Evolutionary conservation across 805 yeast genomes (phyloP).

Genomic region (Vanderwaltozyma yarrowii): DNA sequence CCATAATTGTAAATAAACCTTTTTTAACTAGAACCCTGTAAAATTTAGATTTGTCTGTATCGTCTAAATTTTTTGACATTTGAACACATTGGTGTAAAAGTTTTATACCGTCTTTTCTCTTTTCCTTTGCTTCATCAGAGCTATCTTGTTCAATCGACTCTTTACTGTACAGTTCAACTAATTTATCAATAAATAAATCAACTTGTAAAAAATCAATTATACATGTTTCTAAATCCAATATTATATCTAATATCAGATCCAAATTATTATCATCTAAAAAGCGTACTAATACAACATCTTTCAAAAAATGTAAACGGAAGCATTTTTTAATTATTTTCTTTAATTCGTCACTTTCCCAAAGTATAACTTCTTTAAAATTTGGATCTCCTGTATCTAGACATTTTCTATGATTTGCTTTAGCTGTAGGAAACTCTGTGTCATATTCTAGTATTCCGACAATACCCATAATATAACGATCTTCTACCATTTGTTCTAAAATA

Average conservation of each 20-base stretch:
- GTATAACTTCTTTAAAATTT: slow-evolving; percentile 59
- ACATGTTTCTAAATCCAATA: slow-evolving; percentile 25
- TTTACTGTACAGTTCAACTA: slow-evolving; percentile 47
- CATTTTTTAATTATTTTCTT: slow-evolving; percentile 58
- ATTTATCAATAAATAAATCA: slow-evolving; percentile 39
- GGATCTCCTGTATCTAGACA: slow-evolving; percentile 43
- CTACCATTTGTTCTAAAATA: slow-evolving; percentile 47
- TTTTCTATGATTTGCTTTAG: slow-evolving; percentile 71
- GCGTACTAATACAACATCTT: slow-evolving; percentile 79
- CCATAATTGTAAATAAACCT: slow-evolving; percentile 62
- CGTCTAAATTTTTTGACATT: slow-evolving; percentile 59
- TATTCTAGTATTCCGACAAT: slow-evolving; percentile 77
- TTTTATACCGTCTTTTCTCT: slow-evolving; percentile 59
- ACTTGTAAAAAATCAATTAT: slow-evolving; percentile 26
- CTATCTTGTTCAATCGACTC: slow-evolving; percentile 4
- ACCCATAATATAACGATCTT: slow-evolving; percentile 43
- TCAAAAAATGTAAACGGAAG: slow-evolving; percentile 66
- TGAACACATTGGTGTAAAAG: slow-evolving; percentile 71
- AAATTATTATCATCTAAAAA: slow-evolving; percentile 72
- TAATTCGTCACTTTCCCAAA: slow-evolving; percentile 41
- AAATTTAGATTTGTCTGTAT: slow-evolving; percentile 55
- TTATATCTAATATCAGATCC: slow-evolving; percentile 43
- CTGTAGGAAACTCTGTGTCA: slow-evolving; percentile 76
- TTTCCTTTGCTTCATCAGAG: slow-evolving; percentile 15
- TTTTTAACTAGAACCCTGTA: slow-evolving; percentile 50